A percentile compares a stretch with the other conserved stretches of the same genome.
Evolutionary conservation across 108 stramenopile genomes (phyloP).

Genomic region (Fragilaria crotonensis): DNA sequence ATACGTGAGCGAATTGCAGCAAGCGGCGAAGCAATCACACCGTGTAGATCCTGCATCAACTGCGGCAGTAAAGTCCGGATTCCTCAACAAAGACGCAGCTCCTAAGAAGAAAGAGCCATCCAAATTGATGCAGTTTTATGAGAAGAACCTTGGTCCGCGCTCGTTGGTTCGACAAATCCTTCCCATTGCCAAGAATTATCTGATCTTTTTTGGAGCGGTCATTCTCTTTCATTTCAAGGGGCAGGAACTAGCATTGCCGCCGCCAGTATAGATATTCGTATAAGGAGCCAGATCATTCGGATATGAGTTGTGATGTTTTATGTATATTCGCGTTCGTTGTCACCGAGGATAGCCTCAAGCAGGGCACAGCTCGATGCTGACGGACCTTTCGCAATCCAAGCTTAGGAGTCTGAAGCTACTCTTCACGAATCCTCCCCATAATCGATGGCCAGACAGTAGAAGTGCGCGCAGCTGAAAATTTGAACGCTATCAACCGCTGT

Average conservation of each 20-base stretch:
- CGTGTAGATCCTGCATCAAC: conserved; percentile 9
- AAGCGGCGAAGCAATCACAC: conserved; percentile 36
- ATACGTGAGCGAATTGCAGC: conserved; percentile 55
- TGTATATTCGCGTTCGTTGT: no score
- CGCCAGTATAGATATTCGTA: conserved; percentile 64
- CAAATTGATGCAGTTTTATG: conserved; percentile 45
- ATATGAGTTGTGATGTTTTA: no score
- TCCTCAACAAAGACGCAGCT: conserved; percentile 53
- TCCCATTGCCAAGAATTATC: conserved; percentile 64
- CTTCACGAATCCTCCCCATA: no score
- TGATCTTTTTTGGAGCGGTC: conserved; percentile 66
- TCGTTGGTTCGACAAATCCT: conserved; percentile 58
- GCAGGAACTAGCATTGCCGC: conserved; percentile 65
- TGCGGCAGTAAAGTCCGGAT: conserved; percentile 65
- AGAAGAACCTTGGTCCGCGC: conserved; percentile 50
- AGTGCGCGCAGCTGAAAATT: no score
- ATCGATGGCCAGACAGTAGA: no score
- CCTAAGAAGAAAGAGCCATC: conserved; percentile 11
- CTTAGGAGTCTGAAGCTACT: no score
- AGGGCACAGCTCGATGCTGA: no score
- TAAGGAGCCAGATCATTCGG: no score
- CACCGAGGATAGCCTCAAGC: no score
- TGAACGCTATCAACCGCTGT: no score
- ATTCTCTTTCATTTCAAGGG: conserved; percentile 64
- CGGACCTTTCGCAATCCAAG: no score